Conservation (phyloP, 1,139 yeast species). For the Kodamaea sp. region DNA sequence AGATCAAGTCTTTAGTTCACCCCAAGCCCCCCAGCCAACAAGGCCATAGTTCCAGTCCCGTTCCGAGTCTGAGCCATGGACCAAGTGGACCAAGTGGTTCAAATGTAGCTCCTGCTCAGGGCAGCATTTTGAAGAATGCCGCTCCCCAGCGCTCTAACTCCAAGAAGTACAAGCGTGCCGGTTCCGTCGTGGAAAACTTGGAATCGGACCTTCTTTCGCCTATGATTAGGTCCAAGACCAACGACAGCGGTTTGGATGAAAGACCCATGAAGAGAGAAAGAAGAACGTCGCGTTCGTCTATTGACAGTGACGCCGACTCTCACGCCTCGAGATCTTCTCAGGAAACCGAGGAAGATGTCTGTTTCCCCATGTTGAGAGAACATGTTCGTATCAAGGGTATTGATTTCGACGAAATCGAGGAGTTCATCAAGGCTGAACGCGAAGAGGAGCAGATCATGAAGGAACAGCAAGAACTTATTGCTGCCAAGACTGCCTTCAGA, state of each 20-base stretch:
- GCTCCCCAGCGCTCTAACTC: neutral
- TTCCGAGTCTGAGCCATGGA: neutral
- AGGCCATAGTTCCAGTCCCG: too few species aligned
- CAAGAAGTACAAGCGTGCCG: slow-evolving; percentile 18
- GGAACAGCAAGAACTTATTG: slow-evolving; percentile 33
- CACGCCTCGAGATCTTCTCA: slow-evolving; percentile 73
- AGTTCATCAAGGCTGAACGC: slow-evolving; percentile 59
- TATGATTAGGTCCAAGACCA: slow-evolving; percentile 33
- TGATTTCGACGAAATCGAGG: slow-evolving; percentile 78
- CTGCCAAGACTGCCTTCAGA: slow-evolving; percentile 31
- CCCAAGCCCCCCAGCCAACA: slow-evolving; percentile 6
- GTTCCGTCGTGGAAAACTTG: slow-evolving; percentile 15
- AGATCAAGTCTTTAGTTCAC: slow-evolving; percentile 13
- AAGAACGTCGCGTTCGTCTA: slow-evolving; percentile 38
- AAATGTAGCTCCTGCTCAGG: neutral
- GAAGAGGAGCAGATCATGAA: slow-evolving; percentile 28
- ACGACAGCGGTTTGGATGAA: slow-evolving; percentile 30
- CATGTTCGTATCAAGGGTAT: slow-evolving; percentile 70
- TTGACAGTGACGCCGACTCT: slow-evolving; percentile 68
- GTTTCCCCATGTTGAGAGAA: slow-evolving; percentile 88
- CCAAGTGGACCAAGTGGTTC: neutral
- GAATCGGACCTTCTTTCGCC: slow-evolving; percentile 31
- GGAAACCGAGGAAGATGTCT: slow-evolving; percentile 95
- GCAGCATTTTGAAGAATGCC: slow-evolving; percentile 6
- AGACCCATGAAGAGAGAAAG: slow-evolving; percentile 13